Percentiles rank a stretch among this genome's conserved stretches.
These are phyloP conservation scores for Neostapfia colusana DNA, from an alignment of 176 grass and related monocot genomes.

Conservation along the genomic window DNA sequence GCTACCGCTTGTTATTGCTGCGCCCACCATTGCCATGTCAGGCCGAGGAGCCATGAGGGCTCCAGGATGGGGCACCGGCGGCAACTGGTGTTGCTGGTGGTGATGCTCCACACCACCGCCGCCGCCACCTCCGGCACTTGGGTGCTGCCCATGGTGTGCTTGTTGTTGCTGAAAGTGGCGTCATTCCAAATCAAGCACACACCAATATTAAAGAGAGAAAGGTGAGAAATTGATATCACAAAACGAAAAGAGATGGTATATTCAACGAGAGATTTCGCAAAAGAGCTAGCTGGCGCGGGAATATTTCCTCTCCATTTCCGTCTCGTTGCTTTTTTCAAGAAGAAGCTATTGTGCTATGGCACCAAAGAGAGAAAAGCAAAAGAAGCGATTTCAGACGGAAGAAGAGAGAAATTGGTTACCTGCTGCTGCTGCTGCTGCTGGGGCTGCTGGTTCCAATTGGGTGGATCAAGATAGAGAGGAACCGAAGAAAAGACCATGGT, in stretches of 20 bases:
- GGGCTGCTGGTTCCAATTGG: constrained; percentile 79
- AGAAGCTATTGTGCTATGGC: constrained; percentile 43
- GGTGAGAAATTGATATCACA: constrained; percentile 32
- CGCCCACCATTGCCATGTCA: constrained; percentile 39
- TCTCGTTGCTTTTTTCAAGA: constrained; percentile 61
- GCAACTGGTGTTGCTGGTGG: constrained; percentile 36
- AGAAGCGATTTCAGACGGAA: constrained; percentile 8
- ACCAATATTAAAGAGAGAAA: constrained; percentile 31
- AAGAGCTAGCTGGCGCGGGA: constrained; percentile 53
- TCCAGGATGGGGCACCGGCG: constrained; percentile 25
- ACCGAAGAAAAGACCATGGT: constrained; percentile 97
- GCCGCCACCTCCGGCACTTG: background rate
- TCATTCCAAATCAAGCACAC: constrained; percentile 47
- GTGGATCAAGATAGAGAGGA: constrained; percentile 87
- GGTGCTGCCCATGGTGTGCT: constrained; percentile 40
- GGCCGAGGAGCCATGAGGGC: constrained; percentile 47
- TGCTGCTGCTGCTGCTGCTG: constrained; percentile 50
- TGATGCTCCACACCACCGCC: constrained; percentile 17
- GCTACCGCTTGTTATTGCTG: background rate
- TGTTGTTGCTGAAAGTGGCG: constrained; percentile 46
- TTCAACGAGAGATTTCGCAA: constrained; percentile 48
- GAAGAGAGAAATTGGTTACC: constrained; percentile 40
- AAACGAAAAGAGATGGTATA: constrained; percentile 44
- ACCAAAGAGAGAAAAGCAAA: constrained; percentile 14
- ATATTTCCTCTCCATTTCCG: constrained; percentile 60